phyloP scores from a whole-genome alignment of 306 rosid genomes.

The Medicago lupulina region DNA sequence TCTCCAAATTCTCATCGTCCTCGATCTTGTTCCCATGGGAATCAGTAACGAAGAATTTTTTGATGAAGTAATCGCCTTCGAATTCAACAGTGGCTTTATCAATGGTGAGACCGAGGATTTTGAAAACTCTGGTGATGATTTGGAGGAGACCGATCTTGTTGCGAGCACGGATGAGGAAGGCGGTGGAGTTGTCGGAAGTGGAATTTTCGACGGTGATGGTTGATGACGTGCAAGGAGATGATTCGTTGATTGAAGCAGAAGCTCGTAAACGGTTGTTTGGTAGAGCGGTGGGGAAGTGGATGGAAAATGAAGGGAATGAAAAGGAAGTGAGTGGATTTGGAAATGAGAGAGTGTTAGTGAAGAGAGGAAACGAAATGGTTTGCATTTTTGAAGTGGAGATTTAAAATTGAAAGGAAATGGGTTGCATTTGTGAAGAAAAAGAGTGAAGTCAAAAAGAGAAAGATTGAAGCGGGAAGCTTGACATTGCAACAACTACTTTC shows the following conservation, averaged over 20 bases:
- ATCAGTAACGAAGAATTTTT: slow-evolving; percentile 67
- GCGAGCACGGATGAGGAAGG: slow-evolving; percentile 65
- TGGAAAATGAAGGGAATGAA: slow-evolving; percentile 28
- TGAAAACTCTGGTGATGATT: slow-evolving; percentile 69
- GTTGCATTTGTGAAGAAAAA: background rate
- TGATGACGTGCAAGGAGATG: slow-evolving; percentile 40
- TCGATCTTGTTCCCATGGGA: slow-evolving; percentile 63
- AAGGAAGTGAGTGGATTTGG: slow-evolving; percentile 29
- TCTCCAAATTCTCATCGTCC: slow-evolving; percentile 54
- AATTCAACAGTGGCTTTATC: slow-evolving; percentile 72
- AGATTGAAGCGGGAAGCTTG: slow-evolving; percentile 40
- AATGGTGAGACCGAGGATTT: slow-evolving; percentile 66
- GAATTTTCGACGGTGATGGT: slow-evolving; percentile 54
- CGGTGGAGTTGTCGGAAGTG: slow-evolving; percentile 49
- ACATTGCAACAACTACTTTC: background rate
- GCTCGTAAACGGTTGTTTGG: slow-evolving; percentile 35
- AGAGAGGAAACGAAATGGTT: slow-evolving; percentile 44
- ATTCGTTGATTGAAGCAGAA: slow-evolving; percentile 40
- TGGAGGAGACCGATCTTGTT: slow-evolving; percentile 75
- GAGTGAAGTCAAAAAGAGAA: background rate
- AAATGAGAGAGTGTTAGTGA: slow-evolving; percentile 32
- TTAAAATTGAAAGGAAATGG: background rate
- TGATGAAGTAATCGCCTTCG: slow-evolving; percentile 62
- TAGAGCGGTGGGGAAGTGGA: slow-evolving; percentile 22
- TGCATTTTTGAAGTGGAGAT: slow-evolving; percentile 51